phyloP scores from a whole-genome alignment of 1,284 basidiomycete species.

The Volvariella volvacea region DNA sequence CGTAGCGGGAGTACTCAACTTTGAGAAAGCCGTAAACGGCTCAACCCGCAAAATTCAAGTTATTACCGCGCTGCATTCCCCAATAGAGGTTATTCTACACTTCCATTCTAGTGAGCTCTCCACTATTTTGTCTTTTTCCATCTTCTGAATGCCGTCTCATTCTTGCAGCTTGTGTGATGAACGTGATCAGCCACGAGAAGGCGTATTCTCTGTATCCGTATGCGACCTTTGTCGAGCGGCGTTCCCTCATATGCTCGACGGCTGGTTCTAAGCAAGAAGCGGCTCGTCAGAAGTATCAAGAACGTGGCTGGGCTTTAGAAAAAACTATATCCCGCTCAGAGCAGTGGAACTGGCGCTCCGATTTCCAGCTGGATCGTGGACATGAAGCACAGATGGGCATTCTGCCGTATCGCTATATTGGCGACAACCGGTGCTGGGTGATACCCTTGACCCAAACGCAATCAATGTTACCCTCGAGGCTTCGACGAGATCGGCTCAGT shows the following conservation, averaged over 20 bases:
- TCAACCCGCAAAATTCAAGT: slow-evolving; percentile 26
- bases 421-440: slow-evolving; percentile 15
- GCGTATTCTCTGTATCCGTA: slow-evolving; percentile 18
- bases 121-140: neutral
- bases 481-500: too few species aligned
- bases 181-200: slow-evolving; percentile 17
- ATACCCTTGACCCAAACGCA: slow-evolving; percentile 12
- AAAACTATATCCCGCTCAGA: slow-evolving; percentile 5
- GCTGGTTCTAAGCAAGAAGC: slow-evolving; percentile 6
- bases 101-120: slow-evolving; percentile 38
- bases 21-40: slow-evolving; percentile 11
- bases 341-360: slow-evolving; percentile 2
- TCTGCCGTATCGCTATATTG: slow-evolving; percentile 9
- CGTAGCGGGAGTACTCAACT: slow-evolving; percentile 16
- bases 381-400: neutral
- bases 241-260: slow-evolving; percentile 9
- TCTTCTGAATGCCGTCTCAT: neutral
- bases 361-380: slow-evolving; percentile 6
- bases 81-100: slow-evolving; percentile 27
- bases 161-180: slow-evolving; percentile 46
- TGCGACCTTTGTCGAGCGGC: slow-evolving; percentile 15
- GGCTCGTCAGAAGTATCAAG: slow-evolving; percentile 11
- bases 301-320: slow-evolving; percentile 14
- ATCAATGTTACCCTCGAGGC: too few species aligned
- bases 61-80: slow-evolving; percentile 18